Conservation (phyloP, 1,284 basidiomycete species). For the Heterobasidion parviporum region DNA sequence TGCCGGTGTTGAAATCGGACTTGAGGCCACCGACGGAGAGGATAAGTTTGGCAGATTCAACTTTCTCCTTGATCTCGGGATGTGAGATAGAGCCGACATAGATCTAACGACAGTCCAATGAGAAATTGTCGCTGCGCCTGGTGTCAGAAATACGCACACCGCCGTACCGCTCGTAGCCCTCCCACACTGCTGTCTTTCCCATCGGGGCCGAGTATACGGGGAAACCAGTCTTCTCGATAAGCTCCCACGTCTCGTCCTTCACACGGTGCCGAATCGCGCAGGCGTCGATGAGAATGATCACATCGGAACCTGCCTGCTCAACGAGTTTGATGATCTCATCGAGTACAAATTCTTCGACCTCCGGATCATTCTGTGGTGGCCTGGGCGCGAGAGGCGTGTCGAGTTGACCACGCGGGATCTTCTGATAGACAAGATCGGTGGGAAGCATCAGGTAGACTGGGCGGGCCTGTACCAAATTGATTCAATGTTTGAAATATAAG, state of each 20-base stretch:
- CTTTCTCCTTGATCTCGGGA: constrained; percentile 62
- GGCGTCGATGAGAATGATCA: constrained; percentile 82
- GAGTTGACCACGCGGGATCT: constrained; percentile 63
- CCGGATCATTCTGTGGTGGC: constrained; percentile 44
- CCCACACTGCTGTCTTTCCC: constrained; percentile 82
- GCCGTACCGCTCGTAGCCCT: constrained; percentile 79
- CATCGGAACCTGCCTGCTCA: constrained; percentile 52
- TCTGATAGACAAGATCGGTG: constrained; percentile 70
- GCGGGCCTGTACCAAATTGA: constrained; percentile 46
- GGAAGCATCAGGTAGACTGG: constrained; percentile 89
- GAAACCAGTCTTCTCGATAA: constrained; percentile 66
- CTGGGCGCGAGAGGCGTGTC: constrained; percentile 50
- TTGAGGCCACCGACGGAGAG: constrained; percentile 76
- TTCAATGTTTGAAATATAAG: background rate
- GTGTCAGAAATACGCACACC: constrained; percentile 51
- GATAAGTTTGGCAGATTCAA: constrained; percentile 80
- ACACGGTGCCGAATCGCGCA: constrained; percentile 81
- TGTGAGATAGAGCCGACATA: constrained; percentile 78
- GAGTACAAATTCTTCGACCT: constrained; percentile 66
- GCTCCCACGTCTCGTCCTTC: constrained; percentile 56
- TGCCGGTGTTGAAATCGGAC: constrained; percentile 89
- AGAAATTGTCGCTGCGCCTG: background rate
- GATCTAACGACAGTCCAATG: constrained; percentile 35
- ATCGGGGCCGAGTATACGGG: constrained; percentile 81
- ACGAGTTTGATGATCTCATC: constrained; percentile 64